A percentile compares a stretch with the other conserved stretches of the same genome.
phyloP scores from a whole-genome alignment of 2,329 filamentous ascomycete genomes.

The Fusarium mexicanum region DNA sequence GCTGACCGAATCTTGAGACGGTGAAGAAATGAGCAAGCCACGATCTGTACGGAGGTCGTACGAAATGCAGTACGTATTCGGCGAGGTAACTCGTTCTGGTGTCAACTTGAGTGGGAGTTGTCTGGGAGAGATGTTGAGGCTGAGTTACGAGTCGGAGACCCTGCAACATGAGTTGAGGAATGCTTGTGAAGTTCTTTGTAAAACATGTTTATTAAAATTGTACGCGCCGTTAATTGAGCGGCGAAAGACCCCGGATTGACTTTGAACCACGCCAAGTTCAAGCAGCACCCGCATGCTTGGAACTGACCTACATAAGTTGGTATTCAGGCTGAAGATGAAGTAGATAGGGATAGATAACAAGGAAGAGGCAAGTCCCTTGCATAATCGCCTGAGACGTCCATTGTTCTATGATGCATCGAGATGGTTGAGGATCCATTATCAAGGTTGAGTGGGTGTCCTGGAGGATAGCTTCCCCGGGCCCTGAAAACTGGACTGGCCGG shows the following conservation, averaged over 20 bases:
- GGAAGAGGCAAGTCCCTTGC: conserved; percentile 5
- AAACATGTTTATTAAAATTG: neutral
- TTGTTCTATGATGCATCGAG: neutral
- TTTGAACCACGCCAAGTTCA: neutral
- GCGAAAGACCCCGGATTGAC: neutral
- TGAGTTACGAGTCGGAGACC: conserved; percentile 1
- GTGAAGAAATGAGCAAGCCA: conserved; percentile 39
- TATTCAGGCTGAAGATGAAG: conserved; percentile 2
- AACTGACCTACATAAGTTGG: conserved; percentile 4
- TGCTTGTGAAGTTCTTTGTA: neutral
- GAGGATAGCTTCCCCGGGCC: conserved; percentile 16
- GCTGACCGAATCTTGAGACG: conserved; percentile 39
- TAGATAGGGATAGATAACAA: conserved; percentile 1
- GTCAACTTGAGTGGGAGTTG: neutral
- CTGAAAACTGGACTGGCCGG: neutral
- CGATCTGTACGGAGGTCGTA: conserved; percentile 31
- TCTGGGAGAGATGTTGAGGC: conserved; percentile 1
- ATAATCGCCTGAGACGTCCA: neutral
- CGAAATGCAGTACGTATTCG: conserved; percentile 32
- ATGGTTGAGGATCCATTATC: conserved; percentile 2
- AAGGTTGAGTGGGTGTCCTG: neutral
- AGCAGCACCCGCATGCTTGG: neutral
- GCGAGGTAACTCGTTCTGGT: conserved; percentile 7
- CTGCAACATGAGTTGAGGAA: neutral
- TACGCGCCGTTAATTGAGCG: neutral